Base-by-base conservation (phyloP, 2,329 filamentous ascomycete genomes). In the Fusarium annulatum region DNA sequence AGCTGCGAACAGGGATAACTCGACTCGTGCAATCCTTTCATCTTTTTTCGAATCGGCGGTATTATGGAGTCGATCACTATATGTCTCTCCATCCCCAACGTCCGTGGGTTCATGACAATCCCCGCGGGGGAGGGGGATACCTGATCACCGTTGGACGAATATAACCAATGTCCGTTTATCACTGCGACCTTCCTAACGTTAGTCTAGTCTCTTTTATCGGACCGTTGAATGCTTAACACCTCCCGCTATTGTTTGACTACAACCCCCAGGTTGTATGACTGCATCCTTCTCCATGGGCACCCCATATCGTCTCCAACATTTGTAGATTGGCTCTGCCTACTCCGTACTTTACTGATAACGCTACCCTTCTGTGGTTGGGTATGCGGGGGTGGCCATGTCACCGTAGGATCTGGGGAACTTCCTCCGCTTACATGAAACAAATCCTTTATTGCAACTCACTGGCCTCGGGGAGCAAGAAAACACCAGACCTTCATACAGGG, bases 61-160 rank as follows among this genome's bases (percentile, higher is more conserved):
- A 68, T 63, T 68, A 56, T 68, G 65, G 64, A 68, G 64, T 43
- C 11, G 14, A 19, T 42, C 12, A 15, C 10, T 34, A 38, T 39
- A n/a, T 34, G 33, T 33, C n/a, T 51, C 48, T 52, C 30, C 48
- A 15, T 36, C 49, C 49, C 19, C n/a, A n/a, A 36, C n/a, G 16
- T 51, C 48, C 48, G 11, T 33, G 48, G 28, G 30, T 18, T 51
- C 10, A 12, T 52, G 30, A 26, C 16, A 63, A 53, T 55, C 42
- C 23, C 51, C 51, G 51, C n/a, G 49, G 56, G 56, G 42, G 48
- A 33, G 21, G 48, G 21, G 21, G 33, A 45, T n/a, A 34, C 49
- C 49, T 43, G 48, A 30, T 14, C 33, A 43, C 41, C 56, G 57
- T 42, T 63, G 48, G 64, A 38, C 48, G 42, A 68, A 68, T 68